Evolutionary conservation across 1,284 basidiomycete species (phyloP), one percentile per base, ranked within the genome.

Genomic region (Cryptococcus wingfieldii): DNA sequence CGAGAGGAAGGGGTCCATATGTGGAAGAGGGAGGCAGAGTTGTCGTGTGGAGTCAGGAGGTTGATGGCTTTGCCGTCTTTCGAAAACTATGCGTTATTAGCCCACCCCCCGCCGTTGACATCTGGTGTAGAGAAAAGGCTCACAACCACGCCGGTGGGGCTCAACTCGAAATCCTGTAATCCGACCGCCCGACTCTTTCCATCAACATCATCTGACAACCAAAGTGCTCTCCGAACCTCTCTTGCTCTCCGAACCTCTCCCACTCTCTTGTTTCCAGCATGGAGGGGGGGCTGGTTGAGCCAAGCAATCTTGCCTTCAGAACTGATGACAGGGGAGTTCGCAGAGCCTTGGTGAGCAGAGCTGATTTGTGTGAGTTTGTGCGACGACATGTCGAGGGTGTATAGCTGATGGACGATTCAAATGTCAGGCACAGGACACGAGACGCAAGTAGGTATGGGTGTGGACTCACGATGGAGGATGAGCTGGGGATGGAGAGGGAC

Each of bases 1-100:
- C 41, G 23, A 8, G 9, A 12, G 25, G 47, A 39, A 16, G 63
- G 61, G 8, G 61, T 53, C 61, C 61, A 65, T 13, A 65, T 16
- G 46, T 65, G 63, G 38, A 48, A 65, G 16, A 65, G 49, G 1
- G 61, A 61, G 51, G 51, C 34, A 12, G 38, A 38, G 19, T 27
- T 10, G 31, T 43, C 38, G 19, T 57, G 49, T 1, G 43, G 41
- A 14, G 59, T 51, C 12, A 65, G 50, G 12, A 65, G 59, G 44
- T 65, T 57, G 5, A 65, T 31, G 5, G 63, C 61, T 42, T 55
- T 43, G 12, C 61, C 59, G 38, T 63, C 54, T 46, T 58, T 56
- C 5, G 63, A 63, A 25, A 59, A 63, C 63, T 65, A 45, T 9
- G 4, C 4, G 27, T 7, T 16, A n/a, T 38, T 28, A 46, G 14